Evolutionary conservation across 805 yeast species (phyloP), one percentile per base, ranked within the genome.

Genomic region (Candida maltosa): DNA sequence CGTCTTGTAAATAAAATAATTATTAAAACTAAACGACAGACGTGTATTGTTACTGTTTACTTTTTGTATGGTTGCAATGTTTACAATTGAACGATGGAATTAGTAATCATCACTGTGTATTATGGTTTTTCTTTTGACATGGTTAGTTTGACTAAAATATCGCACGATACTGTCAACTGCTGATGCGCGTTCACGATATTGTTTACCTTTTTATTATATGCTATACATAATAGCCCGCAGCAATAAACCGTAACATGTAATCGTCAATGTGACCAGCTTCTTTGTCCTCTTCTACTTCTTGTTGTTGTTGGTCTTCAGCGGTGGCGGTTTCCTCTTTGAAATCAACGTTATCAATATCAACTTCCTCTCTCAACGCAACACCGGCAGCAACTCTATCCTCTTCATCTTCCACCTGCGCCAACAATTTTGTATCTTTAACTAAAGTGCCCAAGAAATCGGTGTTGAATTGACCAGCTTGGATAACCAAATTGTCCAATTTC

Each of bases 401-500:
- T 30, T 80, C 96, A 56, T 93, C 98, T 62, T 93, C 98, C 0
- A 96, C 97, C 54, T 85, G 87, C 1, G 95, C 95, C 44, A 91
- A 68, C 52, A 35, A 61, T 10, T 60, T 64, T 4, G 71, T 70
- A 36, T 78, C 82, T 19, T 94, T 94, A 2, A 91, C 74, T 43
- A 91, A 64, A 52, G 86, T 86, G 20, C 88, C 83, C 55, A 94
- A 85, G 57, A 89, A 93, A 56, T 94, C 98, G 0, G 98, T 94
- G 0, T 97, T 93, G 62, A 93, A 93, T 48, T 91, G 97, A 56
- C 98, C 98, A 35, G 89, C 96, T 63, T 93, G 97, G 48, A 93
- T 93, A 36, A 91, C 91, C 22, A 91, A 95, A 57, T 87, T 87
- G 61, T 91, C 97, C 49, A 91, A 73, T 50, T 88, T 88, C 51